Evolutionary conservation across 2,329 filamentous ascomycete genomes (phyloP), one percentile per base, ranked within the genome.

Genomic region (Fusarium nodosum): DNA sequence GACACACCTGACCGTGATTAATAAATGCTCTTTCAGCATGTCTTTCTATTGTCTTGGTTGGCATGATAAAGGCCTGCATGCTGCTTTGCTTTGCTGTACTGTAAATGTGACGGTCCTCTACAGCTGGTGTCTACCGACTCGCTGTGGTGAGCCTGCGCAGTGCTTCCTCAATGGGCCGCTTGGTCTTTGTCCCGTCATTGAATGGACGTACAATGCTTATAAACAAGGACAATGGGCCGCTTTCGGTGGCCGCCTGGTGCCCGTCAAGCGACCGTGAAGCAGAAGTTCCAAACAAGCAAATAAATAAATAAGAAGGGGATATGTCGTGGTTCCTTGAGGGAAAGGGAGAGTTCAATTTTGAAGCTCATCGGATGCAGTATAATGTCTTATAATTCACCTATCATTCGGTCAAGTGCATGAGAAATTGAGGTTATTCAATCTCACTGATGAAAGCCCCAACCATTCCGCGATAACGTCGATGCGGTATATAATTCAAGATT

Each of bases 251-350:
- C 44, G 71, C 68, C 56, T 54, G 53, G 28, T 63, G 68, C 47
- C 62, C 58, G 36, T 60, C 57, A 36, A 64, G 54, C 63, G 68
- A 53, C 71, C 66, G 56, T 53, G 46, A 39, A 60, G 42, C 64
- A 66, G 56, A 60, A 64, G 56, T 71, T 66, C 69, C 51, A 74
- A 74, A 74, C 66, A 73, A 73, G 74, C 69, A 74, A 71, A 51
- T 54, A 52, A 52, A 52, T 28, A 52, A 52, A 52, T 39, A 52
- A 12, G n/a, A 52, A n/a, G 7, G 22, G 15, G 18, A 52, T 13
- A 50, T 71, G 72, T 62, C 44, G 67, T 63, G 70, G 55, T 57
- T 48, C 60, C 46, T 50, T 56, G 45, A 65, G 45, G 42, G 57
- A 24, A 34, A 42, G 47, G 62, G 46, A 39, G 52, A 22, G 31